Conservation (phyloP, 2,329 filamentous ascomycete genomes). For the Phoma sp. region DNA sequence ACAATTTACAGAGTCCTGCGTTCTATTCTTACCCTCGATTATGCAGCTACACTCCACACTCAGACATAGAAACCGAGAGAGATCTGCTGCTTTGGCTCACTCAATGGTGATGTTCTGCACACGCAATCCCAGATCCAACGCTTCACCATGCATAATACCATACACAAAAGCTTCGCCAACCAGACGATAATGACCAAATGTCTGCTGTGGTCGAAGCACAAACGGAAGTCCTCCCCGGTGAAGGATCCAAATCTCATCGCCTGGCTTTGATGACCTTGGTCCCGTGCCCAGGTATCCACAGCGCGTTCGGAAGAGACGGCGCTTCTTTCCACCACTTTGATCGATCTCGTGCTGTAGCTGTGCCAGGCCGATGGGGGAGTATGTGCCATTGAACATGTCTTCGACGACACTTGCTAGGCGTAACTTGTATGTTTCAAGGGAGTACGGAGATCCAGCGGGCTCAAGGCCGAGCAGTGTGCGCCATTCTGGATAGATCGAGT, state of each 20-base stretch:
- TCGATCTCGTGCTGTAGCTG: constrained; percentile 40
- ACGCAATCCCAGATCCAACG: constrained; percentile 18
- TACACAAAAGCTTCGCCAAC: constrained; percentile 38
- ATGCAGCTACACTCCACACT: no score
- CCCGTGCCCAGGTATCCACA: constrained; percentile 32
- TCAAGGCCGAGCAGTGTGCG: constrained; percentile 31
- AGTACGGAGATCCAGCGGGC: constrained; percentile 26
- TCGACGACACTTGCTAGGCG: constrained; percentile 29
- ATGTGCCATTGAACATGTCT: constrained; percentile 38
- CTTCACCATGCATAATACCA: constrained; percentile 35
- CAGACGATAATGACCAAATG: constrained; percentile 27
- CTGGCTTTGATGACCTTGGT: constrained; percentile 24
- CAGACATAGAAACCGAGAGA: no score
- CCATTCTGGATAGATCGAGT: constrained; percentile 39
- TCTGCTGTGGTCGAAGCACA: constrained; percentile 23
- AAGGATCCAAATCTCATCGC: constrained; percentile 33
- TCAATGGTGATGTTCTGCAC: constrained; percentile 22
- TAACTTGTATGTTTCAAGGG: constrained; percentile 22
- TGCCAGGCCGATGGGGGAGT: constrained; percentile 35
- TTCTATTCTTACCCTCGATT: no score
- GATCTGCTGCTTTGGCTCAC: no score
- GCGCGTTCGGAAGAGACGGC: constrained; percentile 32
- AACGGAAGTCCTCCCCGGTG: constrained; percentile 26
- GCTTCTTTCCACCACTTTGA: constrained; percentile 29
- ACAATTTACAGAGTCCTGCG: no score